Base-by-base conservation (phyloP, 805 yeast species). In the Candida vartiovaarae region DNA sequence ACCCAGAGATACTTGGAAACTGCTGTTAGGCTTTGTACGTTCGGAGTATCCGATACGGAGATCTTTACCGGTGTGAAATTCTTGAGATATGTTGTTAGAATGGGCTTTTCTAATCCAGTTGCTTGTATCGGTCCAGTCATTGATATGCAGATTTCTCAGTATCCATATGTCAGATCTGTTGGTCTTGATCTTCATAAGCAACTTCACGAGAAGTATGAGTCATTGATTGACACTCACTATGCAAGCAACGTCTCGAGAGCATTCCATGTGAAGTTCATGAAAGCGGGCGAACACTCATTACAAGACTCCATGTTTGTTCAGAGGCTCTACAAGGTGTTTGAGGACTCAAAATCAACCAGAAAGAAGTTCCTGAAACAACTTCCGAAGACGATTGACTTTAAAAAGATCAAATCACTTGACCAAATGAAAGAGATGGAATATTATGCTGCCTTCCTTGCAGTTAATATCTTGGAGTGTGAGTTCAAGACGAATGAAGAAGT, bases 21-120 rank as follows among this genome's bases (percentile, higher is more conserved):
- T 3, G 69, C 83, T 5, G 61, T 84, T 25, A 61, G 65, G 3
- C 58, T 78, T 15, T 76, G 87, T 43, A 48, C 78, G 0, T 51
- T 57, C 4, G 71, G 71, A 32, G 73, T 75, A 29, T 67, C 66
- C 2, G 71, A 67, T 39, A 27, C 26, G 4, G 3, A 63, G 62
- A 38, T 75, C 86, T 1, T 60, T 66, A 28, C 58, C 70, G 80
- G 87, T 0, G 70, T 81, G 3, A 65, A 70, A 30, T 77, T 80
- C 47, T 55, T 86, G 36, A 76, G 72, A 43, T 59, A 75, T 36
- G 75, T 82, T 25, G 71, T 82, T 8, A 70, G 70, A 28, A 68
- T 78, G 42, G 95, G 95, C 0, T 82, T 76, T 60, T 82, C 84
- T 0, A 85, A 83, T 55, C 96, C 96, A 1, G 73, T 84, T 44